Evolutionary conservation across 306 rosid species (phyloP), one percentile per base, ranked within the genome.

Genomic region (Casuarina cunninghamiana): DNA sequence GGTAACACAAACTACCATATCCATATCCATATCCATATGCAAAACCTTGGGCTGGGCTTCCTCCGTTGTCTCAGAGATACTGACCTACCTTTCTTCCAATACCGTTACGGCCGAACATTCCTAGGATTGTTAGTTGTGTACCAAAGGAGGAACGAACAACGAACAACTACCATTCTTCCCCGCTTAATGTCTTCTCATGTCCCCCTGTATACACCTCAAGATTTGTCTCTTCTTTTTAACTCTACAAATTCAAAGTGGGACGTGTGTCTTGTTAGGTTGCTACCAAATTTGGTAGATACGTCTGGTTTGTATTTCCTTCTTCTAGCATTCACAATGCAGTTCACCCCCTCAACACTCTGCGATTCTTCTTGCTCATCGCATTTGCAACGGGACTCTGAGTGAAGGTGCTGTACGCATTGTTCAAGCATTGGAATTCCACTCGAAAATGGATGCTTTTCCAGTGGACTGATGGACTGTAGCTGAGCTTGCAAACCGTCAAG

Each of bases 101-200:
- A 46, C 77, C 54, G 19, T 21, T 72, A 50, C 45, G 55, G 26
- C 53, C 60, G 26, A 58, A 62, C 6, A 42, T 19, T 42, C 15
- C 7, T 42, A 51, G 54, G 68, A 44, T 53, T 41, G 51, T 65
- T 73, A 65, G 83, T 73, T 79, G 67, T 50, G 41, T n/a, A 16
- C 68, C 43, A 48, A 32, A 38, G n/a, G 12, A 58, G 39, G 10
- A 5, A 5, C 15, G 16, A 76, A 39, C 79, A 5, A 5, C 15
- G 16, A 76, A 39, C 79, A 73, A 35, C 78, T 66, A 73, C 83
- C 78, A 66, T 74, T 73, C 78, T 35, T 58, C 38, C 2, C 19
- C 58, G 5, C 26, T 11, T 53, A 21, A 17, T 13, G 58, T n/a
- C 9, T 53, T 53, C 58, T 17, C 7, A 21, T 17, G 58, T 17